Evolutionary conservation across 441 rosid genomes (phyloP).

Genomic region (Eruca vesicaria): DNA sequence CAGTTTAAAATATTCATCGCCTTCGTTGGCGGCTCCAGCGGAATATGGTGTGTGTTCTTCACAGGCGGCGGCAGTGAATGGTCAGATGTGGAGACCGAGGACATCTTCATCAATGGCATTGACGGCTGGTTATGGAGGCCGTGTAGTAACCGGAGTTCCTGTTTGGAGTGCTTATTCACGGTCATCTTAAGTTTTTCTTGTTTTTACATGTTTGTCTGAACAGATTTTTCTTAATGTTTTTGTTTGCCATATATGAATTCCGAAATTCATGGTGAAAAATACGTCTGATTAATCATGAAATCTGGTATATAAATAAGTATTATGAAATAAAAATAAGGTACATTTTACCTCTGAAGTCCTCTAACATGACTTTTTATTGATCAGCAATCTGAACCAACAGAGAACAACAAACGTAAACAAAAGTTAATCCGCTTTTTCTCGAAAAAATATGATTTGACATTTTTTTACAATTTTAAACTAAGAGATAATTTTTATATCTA

Average conservation of each 20-base stretch:
- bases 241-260: background rate
- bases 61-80: background rate
- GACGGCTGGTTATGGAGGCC: slow-evolving; percentile 5
- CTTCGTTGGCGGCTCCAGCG: background rate
- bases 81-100: slow-evolving; percentile 11
- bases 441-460: too few relatives aligned
- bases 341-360: background rate
- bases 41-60: slow-evolving; percentile 18
- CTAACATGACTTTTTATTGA: background rate
- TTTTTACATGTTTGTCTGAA: background rate
- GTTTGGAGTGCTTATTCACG: slow-evolving; percentile 22
- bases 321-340: background rate
- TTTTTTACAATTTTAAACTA: too few relatives aligned
- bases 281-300: background rate
- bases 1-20: background rate
- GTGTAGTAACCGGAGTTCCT: slow-evolving; percentile 35
- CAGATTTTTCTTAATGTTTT: background rate
- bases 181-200: background rate
- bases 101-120: slow-evolving; percentile 29
- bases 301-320: background rate
- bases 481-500: too few relatives aligned
- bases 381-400: background rate
- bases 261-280: background rate
- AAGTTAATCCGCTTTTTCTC: too few relatives aligned
- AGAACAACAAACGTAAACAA: too few relatives aligned